Evolutionary conservation across 257 asterid genomes (phyloP).

Genomic region (Fraxinus excelsior): DNA sequence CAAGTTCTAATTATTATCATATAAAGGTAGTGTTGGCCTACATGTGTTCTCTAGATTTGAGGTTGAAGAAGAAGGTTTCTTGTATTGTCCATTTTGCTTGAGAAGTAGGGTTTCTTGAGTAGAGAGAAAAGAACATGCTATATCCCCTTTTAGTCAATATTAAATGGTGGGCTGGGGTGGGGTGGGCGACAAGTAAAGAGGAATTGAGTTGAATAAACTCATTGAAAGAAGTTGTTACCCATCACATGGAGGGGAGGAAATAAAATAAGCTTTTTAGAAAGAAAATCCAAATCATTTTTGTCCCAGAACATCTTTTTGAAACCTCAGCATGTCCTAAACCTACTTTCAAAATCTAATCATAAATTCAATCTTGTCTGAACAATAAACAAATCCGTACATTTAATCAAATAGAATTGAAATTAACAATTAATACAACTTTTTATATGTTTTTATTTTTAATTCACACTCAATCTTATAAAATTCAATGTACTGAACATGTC

Average conservation of each 20-base stretch:
- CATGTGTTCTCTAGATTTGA: not conserved
- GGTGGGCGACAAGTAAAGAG: slow-evolving; percentile 40
- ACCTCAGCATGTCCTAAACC: slow-evolving; percentile 15
- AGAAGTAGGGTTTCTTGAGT: slow-evolving; percentile 50
- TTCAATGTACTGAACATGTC: no score
- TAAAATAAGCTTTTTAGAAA: slow-evolving; percentile 37
- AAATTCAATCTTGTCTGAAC: slow-evolving; percentile 40
- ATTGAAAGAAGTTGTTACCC: slow-evolving; percentile 43
- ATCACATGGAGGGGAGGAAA: slow-evolving; percentile 64
- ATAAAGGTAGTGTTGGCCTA: not conserved
- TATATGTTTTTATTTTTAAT: no score
- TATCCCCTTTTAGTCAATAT: slow-evolving; percentile 37
- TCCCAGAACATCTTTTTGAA: slow-evolving; percentile 37
- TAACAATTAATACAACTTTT: no score
- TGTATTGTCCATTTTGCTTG: slow-evolving; percentile 38
- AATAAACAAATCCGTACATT: not conserved
- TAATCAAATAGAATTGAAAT: not conserved
- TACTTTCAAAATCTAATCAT: slow-evolving; percentile 24
- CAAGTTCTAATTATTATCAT: no score
- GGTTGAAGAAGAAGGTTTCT: slow-evolving; percentile 4
- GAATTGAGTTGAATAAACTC: slow-evolving; percentile 56
- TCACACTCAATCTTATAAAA: no score
- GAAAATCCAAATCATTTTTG: slow-evolving; percentile 50
- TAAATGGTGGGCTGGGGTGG: not conserved
- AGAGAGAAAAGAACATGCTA: slow-evolving; percentile 72